Base-by-base conservation (phyloP, 2,329 filamentous ascomycete genomes). In the Colletotrichum magnum region DNA sequence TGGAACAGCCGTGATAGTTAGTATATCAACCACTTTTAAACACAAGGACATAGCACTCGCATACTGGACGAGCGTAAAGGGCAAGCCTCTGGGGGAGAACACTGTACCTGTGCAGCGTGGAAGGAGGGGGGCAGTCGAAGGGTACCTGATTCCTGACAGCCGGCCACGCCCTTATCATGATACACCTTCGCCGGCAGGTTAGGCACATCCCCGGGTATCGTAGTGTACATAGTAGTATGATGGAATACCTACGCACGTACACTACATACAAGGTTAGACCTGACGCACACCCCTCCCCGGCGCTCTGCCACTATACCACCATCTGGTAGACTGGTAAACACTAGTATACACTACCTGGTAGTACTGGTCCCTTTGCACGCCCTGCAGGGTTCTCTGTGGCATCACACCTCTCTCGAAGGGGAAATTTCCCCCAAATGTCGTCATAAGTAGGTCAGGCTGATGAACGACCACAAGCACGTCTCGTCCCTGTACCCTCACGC, bases 371-470 rank as follows among this genome's bases (percentile, higher is more conserved):
- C 16, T 36, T 5, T 51, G 28, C 57, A 66, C 66, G 62, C 66
- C 62, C 66, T 69, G 62, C 66, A 57, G 56, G 66, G 56, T 62
- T 43, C 62, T 64, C n/a, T 24, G 21, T 18, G 18, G n/a, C 24
- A 47, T 59, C 43, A 54, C 56, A 24, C 53, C 45, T 15, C 32
- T 56, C 45, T 60, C 24, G 56, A 9, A 60, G 45, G 66, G 36
- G 60, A 65, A 66, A 57, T 52, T 58, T 54, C 62, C 47, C 58
- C 54, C 43, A 26, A 52, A 57, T 69, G 67, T 67, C 67, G 67
- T 69, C 67, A 69, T 69, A 69, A 39, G 24, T 43, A 57, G 36
- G 64, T 68, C 64, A 68, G 32, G 52, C 52, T 63, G 52, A 58
- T 63, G 36, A 24, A 28, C 15, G 6, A 45, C 51, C 24, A 26